phyloP scores from a whole-genome alignment of 768 basidiomycete species.

The Macrolepiota albuminosa region DNA sequence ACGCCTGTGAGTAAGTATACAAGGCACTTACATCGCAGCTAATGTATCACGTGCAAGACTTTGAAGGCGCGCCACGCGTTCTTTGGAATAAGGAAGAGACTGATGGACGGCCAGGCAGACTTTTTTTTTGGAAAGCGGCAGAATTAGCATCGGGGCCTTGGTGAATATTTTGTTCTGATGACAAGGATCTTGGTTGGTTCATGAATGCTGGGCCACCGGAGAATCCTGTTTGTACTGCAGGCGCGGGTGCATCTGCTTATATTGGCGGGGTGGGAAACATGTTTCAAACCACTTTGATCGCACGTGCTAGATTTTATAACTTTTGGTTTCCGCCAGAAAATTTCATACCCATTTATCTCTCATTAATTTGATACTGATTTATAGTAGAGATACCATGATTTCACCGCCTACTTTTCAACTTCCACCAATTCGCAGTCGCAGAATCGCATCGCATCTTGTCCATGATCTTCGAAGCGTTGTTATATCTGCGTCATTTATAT shows the following conservation, averaged over 20 bases:
- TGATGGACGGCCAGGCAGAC: conserved; percentile 19
- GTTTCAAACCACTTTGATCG: background rate
- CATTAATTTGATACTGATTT: background rate
- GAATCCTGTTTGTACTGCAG: conserved; percentile 3
- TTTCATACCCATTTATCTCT: background rate
- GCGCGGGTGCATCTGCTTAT: background rate
- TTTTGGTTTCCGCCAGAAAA: background rate
- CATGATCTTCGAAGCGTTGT: conserved; percentile 38
- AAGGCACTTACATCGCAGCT: conserved; percentile 44
- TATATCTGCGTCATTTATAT: conserved; percentile 51
- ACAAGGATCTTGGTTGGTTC: conserved; percentile 9
- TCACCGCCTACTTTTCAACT: conserved; percentile 46
- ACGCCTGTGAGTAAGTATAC: background rate
- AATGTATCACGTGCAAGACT: conserved; percentile 43
- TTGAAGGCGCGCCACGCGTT: conserved; percentile 48
- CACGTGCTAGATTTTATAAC: background rate
- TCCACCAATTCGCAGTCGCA: conserved; percentile 44
- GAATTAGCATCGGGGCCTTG: conserved; percentile 51
- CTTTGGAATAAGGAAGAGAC: conserved; percentile 14
- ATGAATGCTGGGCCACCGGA: conserved; percentile 6
- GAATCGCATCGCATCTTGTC: conserved; percentile 29
- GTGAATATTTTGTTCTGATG: conserved; percentile 20
- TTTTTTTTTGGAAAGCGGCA: conserved; percentile 55
- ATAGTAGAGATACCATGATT: conserved; percentile 1
- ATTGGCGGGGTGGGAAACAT: conserved; percentile 5